Percentiles rank a stretch among this genome's conserved stretches.
Evolutionary conservation across 345 rosid genomes (phyloP).

Genomic region (Crucihimalaya himalaica): DNA sequence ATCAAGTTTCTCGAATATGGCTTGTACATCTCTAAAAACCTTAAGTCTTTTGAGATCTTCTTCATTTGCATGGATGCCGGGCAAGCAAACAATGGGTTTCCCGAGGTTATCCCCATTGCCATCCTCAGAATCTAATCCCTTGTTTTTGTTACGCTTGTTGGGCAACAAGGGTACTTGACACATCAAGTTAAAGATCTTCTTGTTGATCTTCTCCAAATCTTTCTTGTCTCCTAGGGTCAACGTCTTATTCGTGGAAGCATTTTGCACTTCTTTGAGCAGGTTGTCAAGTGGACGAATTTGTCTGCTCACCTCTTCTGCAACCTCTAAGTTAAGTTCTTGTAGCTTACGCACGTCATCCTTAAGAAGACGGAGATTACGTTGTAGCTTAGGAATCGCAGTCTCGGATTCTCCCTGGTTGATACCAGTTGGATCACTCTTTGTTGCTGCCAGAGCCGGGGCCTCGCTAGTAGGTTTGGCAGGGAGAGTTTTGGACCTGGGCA

Average conservation of each 20-base stretch:
- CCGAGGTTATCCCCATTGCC: neutral
- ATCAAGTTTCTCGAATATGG: conserved; percentile 15
- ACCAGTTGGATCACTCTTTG: too few species aligned
- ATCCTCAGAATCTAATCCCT: neutral
- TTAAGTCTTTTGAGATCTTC: conserved; percentile 1
- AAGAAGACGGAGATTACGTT: too few species aligned
- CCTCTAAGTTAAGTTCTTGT: too few species aligned
- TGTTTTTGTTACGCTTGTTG: conserved; percentile 14
- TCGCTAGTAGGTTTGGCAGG: too few species aligned
- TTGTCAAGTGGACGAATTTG: neutral
- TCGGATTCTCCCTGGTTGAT: too few species aligned
- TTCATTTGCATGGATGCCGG: conserved; percentile 8
- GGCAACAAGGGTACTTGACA: conserved; percentile 39
- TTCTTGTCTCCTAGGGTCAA: conserved; percentile 11
- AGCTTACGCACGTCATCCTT: too few species aligned
- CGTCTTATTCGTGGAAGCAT: too few species aligned
- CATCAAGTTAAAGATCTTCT: conserved; percentile 43
- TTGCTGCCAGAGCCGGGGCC: too few species aligned
- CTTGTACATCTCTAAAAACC: neutral
- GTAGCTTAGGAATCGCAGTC: too few species aligned
- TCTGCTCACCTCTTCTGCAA: too few species aligned
- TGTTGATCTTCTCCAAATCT: conserved; percentile 34
- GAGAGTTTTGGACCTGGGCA: too few species aligned
- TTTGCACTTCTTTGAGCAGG: neutral
- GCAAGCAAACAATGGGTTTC: conserved; percentile 30